Evolutionary conservation across 495 filamentous ascomycete species (phyloP).

Genomic region (Penicillium chermesinum): DNA sequence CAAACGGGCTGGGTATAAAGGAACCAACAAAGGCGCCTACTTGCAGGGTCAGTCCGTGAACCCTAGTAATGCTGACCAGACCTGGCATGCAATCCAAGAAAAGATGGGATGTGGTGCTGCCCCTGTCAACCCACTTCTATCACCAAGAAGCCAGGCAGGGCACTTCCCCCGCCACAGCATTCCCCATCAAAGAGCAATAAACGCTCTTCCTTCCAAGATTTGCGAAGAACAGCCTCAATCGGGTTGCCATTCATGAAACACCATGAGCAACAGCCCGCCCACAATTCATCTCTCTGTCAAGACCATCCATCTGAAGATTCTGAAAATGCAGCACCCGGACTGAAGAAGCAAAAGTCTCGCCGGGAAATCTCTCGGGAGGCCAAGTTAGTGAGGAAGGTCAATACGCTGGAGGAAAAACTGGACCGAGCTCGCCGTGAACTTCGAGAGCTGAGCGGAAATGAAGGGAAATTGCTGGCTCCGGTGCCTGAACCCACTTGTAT

Average conservation of each 20-base stretch:
- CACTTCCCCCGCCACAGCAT: slow-evolving; percentile 4
- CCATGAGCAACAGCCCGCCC: slow-evolving; percentile 9
- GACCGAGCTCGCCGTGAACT: slow-evolving; percentile 54
- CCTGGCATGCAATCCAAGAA: slow-evolving; percentile 36
- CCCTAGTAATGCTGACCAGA: slow-evolving; percentile 27
- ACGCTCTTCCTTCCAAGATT: slow-evolving; percentile 36
- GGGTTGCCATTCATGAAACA: slow-evolving; percentile 27
- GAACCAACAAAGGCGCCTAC: slow-evolving; percentile 39
- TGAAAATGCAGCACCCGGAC: slow-evolving; percentile 18
- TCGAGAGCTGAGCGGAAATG: slow-evolving; percentile 41
- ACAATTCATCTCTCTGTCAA: slow-evolving; percentile 5
- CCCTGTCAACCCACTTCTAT: not conserved
- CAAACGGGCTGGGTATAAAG: slow-evolving; percentile 54
- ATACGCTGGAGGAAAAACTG: slow-evolving; percentile 60
- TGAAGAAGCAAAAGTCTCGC: slow-evolving; percentile 50
- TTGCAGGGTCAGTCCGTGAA: slow-evolving; percentile 20
- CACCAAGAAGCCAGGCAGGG: not conserved
- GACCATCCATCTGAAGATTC: slow-evolving; percentile 26
- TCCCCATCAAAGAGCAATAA: slow-evolving; percentile 27
- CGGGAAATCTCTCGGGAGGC: slow-evolving; percentile 58
- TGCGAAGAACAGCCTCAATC: slow-evolving; percentile 31
- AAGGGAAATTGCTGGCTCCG: slow-evolving; percentile 28
- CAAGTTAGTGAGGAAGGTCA: slow-evolving; percentile 60
- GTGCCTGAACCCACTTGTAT: slow-evolving; percentile 12
- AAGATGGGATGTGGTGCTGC: slow-evolving; percentile 29